Evolutionary conservation across 2,329 filamentous ascomycete species (phyloP), one percentile per base, ranked within the genome.

Genomic region (Xylaria sp.): DNA sequence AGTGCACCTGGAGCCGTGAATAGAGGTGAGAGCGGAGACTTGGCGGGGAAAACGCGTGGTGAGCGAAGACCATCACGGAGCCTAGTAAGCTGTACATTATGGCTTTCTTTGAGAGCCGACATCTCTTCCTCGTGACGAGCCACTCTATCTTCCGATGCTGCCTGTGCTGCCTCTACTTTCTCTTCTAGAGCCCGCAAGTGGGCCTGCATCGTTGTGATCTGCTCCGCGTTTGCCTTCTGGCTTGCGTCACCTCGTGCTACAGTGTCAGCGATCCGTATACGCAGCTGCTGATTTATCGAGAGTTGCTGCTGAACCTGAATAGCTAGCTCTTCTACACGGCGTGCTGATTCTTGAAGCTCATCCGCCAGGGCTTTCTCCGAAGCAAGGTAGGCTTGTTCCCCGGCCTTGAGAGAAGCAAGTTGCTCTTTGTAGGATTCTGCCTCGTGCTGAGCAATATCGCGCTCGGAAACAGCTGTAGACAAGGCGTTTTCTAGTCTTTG

Each of bases 51-150:
- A 6, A 76, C 77, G 37, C 80, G 84, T 52, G 84, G 85, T 68
- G 83, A 85, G 50, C 83, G 86, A 66, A 80, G 64, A 74, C 76
- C 74, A 78, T 87, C 82, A 79, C 90, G 90, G 76, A 94, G 88
- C 15, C 95, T 91, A 73, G 90, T 90, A 39, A 98, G 87, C 76
- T 96, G 92, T 20, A 86, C 85, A 77, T 88, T 93, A 77, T 96
- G 90, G 68, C 89, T 92, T 65, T 97, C 93, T 73, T 91, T 91
- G 64, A 98, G 83, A 25, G 87, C 84, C 20, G 88, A 84, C 46
- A 97, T 87, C 80, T 98, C 94, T 46, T 96, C 93, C 79, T 98
- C 96, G 77, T 98, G 94, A 58, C 90, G 90, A 52, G 88, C 84
- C 66, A 98, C 89, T 48, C 91, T 90, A 58, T 95, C 94, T 79